A percentile compares a stretch with the other conserved stretches of the same genome.
phyloP scores from a whole-genome alignment of 768 basidiomycete genomes.

The Mycena crocata region DNA sequence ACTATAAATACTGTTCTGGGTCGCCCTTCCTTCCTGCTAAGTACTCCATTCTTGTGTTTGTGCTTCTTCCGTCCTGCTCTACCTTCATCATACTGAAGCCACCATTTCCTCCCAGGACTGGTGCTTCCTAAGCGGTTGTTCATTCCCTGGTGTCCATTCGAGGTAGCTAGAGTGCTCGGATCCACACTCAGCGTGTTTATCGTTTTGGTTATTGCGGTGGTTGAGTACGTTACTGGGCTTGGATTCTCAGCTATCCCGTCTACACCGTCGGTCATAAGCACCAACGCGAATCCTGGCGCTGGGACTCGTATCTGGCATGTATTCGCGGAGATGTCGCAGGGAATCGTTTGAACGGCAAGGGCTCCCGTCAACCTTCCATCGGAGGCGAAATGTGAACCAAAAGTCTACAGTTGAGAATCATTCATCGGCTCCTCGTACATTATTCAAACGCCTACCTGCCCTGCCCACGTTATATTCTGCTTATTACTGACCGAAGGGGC shows the following conservation, averaged over 20 bases:
- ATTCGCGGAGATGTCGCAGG: constrained; percentile 33
- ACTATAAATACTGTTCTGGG: background rate
- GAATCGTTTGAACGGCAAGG: constrained; percentile 32
- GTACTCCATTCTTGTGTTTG: background rate
- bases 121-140: constrained; percentile 40
- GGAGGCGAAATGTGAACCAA: constrained; percentile 39
- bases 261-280: constrained; percentile 35
- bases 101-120: constrained; percentile 29
- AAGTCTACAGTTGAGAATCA: constrained; percentile 33
- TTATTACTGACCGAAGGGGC: constrained; percentile 64
- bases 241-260: constrained; percentile 17
- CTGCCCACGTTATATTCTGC: constrained; percentile 71
- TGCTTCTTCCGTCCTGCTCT: background rate
- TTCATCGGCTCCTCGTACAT: background rate
- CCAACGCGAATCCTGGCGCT: constrained; percentile 42
- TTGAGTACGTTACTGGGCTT: constrained; percentile 41
- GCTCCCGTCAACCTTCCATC: constrained; percentile 40
- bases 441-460: constrained; percentile 52
- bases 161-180: constrained; percentile 49
- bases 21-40: background rate
- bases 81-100: background rate
- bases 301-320: constrained; percentile 41
- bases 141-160: constrained; percentile 50
- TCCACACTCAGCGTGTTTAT: constrained; percentile 46
- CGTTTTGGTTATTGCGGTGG: constrained; percentile 46